phyloP scores from a whole-genome alignment of 192 early-diverging fungal species.

The Podila verticillata region DNA sequence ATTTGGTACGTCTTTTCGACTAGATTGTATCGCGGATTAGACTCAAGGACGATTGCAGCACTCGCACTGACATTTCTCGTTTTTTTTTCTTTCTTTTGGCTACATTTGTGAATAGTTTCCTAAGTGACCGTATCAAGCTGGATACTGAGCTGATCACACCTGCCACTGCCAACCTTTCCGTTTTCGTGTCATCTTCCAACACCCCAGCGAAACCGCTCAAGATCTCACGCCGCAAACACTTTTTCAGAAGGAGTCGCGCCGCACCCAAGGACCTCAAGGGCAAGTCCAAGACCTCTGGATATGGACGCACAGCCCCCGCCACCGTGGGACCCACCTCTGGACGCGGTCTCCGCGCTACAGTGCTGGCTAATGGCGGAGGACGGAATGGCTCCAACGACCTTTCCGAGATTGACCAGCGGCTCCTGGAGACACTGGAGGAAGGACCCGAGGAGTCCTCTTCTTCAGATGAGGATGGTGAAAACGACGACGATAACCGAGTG shows the following conservation, averaged over 20 bases:
- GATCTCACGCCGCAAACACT: slow-evolving; percentile 18
- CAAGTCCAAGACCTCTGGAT: slow-evolving; percentile 9
- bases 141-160: slow-evolving; percentile 43
- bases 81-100: no score
- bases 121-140: slow-evolving; percentile 45
- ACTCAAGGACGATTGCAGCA: no score
- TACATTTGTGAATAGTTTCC: slow-evolving; percentile 13
- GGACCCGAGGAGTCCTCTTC: not conserved
- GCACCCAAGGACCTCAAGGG: slow-evolving; percentile 11
- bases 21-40: no score
- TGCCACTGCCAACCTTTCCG: slow-evolving; percentile 22
- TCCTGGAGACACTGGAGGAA: not conserved
- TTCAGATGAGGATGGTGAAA: slow-evolving; percentile 8
- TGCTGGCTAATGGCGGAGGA: not conserved
- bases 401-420: not conserved
- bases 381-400: not conserved
- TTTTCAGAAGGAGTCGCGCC: slow-evolving; percentile 23
- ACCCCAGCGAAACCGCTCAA: not conserved
- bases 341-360: slow-evolving; percentile 6
- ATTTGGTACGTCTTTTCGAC: slow-evolving; percentile 16
- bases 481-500: slow-evolving; percentile 19
- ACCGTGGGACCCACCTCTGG: slow-evolving; percentile 27
- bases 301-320: slow-evolving; percentile 11
- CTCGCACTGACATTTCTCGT: no score
- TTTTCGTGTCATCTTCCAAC: not conserved